Percentiles rank a stretch among this genome's conserved stretches.
These are phyloP conservation scores for Barnettozyma wickerhamii DNA, from an alignment of 805 yeast species.

Conservation along the genomic window DNA sequence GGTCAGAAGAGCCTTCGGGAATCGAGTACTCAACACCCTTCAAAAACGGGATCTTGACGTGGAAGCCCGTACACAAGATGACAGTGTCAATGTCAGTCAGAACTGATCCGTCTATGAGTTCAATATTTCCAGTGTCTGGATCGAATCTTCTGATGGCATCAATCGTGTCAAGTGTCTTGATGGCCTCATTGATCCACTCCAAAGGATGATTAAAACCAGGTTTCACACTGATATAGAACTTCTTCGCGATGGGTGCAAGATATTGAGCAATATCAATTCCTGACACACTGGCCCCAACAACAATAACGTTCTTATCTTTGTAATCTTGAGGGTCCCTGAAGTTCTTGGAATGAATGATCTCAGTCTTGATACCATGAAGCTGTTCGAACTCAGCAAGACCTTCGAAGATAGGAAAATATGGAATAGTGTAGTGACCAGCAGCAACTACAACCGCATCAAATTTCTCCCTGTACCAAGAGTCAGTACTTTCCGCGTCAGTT, in stretches of 20 bases:
- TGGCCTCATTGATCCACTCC: slow-evolving; percentile 31
- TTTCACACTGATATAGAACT: slow-evolving; percentile 62
- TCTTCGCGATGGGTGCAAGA: slow-evolving; percentile 30
- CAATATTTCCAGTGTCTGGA: slow-evolving; percentile 25
- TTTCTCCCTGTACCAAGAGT: slow-evolving; percentile 39
- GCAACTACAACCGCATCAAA: slow-evolving; percentile 57
- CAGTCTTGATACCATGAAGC: slow-evolving; percentile 37
- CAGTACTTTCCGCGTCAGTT: slow-evolving; percentile 16
- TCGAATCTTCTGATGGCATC: slow-evolving; percentile 25
- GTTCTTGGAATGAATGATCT: slow-evolving; percentile 46
- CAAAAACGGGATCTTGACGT: slow-evolving; percentile 35
- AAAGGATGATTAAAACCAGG: slow-evolving; percentile 57
- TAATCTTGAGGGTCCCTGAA: slow-evolving; percentile 40
- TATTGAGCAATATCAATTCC: slow-evolving; percentile 42
- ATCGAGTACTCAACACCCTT: slow-evolving; percentile 22
- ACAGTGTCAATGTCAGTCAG: slow-evolving; percentile 33
- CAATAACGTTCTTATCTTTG: slow-evolving; percentile 34
- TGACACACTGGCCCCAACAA: slow-evolving; percentile 41
- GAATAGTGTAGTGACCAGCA: slow-evolving; percentile 54
- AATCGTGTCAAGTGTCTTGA: slow-evolving; percentile 23
- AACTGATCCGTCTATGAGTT: slow-evolving; percentile 30
- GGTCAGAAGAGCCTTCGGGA: slow-evolving; percentile 18
- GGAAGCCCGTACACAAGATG: slow-evolving; percentile 41
- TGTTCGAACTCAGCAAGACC: slow-evolving; percentile 43
- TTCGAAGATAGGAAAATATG: slow-evolving; percentile 44